Base-by-base conservation (phyloP, 2,329 filamentous ascomycete genomes). In the Trichoderma breve region DNA sequence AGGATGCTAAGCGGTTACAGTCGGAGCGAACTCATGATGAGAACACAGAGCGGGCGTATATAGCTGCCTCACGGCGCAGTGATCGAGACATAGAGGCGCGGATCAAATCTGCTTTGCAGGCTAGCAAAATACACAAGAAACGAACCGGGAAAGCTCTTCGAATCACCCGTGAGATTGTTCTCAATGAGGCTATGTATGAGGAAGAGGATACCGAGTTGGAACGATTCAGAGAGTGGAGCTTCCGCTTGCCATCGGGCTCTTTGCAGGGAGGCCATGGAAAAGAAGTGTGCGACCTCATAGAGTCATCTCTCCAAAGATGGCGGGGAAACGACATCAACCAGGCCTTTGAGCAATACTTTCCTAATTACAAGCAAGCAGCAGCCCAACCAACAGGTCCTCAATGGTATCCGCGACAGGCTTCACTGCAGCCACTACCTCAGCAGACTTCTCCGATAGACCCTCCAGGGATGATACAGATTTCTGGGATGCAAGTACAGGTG, bases 181-280 rank as follows among this genome's bases (percentile, higher is more conserved):
- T 92, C 76, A 94, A 93, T 74, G 95, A 97, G 80, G 94, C 97
- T 80, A 97, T 97, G 93, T 98, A 98, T 79, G 94, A 97, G 78
- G 95, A 97, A 81, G 93, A 97, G 78, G 94, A 97, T 68, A 93
- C 97, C 76, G 92, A 95, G 71, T 79, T 93, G 28, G 90, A 91
- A 1, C 86, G 89, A 73, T 89, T 51, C 21, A 30, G 30, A 34
- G 66, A 36, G 11, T n/a, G 47, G 28, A 39, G 66, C 3, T 15
- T 70, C 11, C 57, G 28, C 12, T 34, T 34, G 18, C 6, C 30
- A 21, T 82, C 57, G 11, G 57, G 57, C n/a, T 32, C 28, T 34
- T 14, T 34, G 30, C 57, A 34, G 57, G 28, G 28, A 6, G 57
- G 32, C 30, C 57, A 32, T 86, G 24, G 79, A 80, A 0, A 85